A percentile compares a stretch with the other conserved stretches of the same genome.
Conservation (phyloP, 805 yeast genomes). For the Sungouiozyma ichnusensis region DNA sequence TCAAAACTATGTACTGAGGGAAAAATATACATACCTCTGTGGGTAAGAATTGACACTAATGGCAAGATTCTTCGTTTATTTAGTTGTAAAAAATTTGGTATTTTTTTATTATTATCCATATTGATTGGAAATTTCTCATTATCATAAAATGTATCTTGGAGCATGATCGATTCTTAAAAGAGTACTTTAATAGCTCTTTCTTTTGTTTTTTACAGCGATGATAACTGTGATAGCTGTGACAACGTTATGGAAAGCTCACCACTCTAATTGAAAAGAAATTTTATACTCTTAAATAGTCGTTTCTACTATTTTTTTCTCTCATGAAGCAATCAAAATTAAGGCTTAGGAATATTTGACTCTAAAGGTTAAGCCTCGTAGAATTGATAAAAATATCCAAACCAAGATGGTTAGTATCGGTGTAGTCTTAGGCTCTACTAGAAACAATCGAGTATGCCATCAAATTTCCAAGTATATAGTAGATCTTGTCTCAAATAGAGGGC, state of each 20-base stretch:
- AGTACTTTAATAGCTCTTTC: too few species aligned
- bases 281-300: too few species aligned
- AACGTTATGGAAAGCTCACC: too few species aligned
- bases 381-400: too few species aligned
- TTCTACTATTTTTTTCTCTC: too few species aligned
- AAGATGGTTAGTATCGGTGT: slow-evolving; percentile 9
- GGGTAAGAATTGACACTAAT: not conserved
- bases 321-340: too few species aligned
- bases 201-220: too few species aligned
- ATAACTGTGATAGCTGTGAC: too few species aligned
- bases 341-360: too few species aligned
- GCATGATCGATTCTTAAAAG: too few species aligned
- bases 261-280: too few species aligned
- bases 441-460: slow-evolving; percentile 11
- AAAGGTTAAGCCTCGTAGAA: not conserved
- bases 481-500: slow-evolving; percentile 3
- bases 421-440: slow-evolving; percentile 11
- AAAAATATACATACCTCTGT: not conserved
- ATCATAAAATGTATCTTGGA: not conserved
- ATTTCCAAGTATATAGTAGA: slow-evolving; percentile 10
- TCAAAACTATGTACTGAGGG: not conserved
- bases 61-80: not conserved
- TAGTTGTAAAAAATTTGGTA: not conserved
- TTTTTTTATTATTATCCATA: not conserved
- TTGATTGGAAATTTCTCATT: not conserved